phyloP scores from a whole-genome alignment of 2,329 filamentous ascomycete genomes.

The Apiospora kogelbergensis region DNA sequence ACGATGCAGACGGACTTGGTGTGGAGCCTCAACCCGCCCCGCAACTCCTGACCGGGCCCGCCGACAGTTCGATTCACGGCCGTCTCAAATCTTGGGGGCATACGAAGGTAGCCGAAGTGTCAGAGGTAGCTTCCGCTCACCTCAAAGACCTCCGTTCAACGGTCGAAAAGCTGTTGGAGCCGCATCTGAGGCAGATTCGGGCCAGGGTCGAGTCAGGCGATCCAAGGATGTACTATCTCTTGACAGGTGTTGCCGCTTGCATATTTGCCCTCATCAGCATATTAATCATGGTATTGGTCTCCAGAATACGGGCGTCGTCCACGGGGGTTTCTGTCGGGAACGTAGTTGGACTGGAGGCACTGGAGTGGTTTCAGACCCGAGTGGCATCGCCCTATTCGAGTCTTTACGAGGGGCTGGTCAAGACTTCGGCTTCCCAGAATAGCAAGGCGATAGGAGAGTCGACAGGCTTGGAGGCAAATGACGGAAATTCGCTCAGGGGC shows the following conservation, averaged over 20 bases:
- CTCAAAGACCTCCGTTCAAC: not conserved
- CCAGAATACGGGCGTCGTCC: not conserved
- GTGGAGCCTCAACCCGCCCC: too few species aligned
- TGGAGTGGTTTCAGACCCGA: not conserved
- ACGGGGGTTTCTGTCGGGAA: not conserved
- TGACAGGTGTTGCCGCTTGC: not conserved
- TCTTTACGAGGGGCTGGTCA: not conserved
- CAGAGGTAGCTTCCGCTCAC: not conserved
- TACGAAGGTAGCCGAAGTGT: not conserved
- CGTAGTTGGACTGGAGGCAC: not conserved
- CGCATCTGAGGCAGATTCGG: too few species aligned
- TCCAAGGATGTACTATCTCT: not conserved
- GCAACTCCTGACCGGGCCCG: not conserved
- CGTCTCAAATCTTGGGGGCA: too few species aligned
- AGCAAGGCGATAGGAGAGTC: not conserved
- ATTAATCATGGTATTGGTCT: not conserved
- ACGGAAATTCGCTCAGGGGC: not conserved
- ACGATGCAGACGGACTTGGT: too few species aligned
- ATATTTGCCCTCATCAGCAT: not conserved
- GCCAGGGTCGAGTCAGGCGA: not conserved
- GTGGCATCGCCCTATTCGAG: not conserved
- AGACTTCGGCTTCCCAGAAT: not conserved
- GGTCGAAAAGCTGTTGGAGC: not conserved
- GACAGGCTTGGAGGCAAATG: not conserved
- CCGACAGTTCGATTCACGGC: not conserved